These are phyloP conservation scores for Didymella segeticola DNA, from an alignment of 2,329 filamentous ascomycete species.

Conservation along the genomic window DNA sequence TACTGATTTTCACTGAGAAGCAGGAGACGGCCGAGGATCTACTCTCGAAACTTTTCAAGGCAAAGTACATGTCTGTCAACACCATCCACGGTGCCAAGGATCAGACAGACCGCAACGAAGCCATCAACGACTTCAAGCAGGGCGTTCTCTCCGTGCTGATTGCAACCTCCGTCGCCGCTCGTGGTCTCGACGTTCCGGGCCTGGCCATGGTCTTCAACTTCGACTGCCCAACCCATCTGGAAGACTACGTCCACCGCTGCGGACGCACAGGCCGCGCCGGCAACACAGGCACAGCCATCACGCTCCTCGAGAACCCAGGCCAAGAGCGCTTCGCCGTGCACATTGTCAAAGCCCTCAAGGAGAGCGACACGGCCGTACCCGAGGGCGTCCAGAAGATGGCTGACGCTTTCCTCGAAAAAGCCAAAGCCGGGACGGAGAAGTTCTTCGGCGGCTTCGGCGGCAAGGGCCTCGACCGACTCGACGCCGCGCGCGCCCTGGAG, in stretches of 20 bases:
- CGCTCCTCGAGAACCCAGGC: constrained; percentile 88
- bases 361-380: constrained; percentile 85
- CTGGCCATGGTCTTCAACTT: constrained; percentile 96
- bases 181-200: constrained; percentile 94
- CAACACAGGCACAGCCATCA: constrained; percentile 93
- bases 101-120: constrained; percentile 44
- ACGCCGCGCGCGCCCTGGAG: constrained; percentile 87
- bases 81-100: constrained; percentile 78
- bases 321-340: constrained; percentile 91
- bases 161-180: constrained; percentile 92
- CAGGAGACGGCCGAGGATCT: constrained; percentile 71
- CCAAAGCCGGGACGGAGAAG: constrained; percentile 91
- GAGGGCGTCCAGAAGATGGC: constrained; percentile 68
- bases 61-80: constrained; percentile 62
- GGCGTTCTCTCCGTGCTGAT: constrained; percentile 89
- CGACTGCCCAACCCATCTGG: constrained; percentile 89
- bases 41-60: constrained; percentile 39
- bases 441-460: constrained; percentile 87
- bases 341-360: constrained; percentile 88
- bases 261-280: constrained; percentile 94
- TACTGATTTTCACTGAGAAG: constrained; percentile 88
- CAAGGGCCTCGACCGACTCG: constrained; percentile 89
- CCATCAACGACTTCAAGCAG: constrained; percentile 55
- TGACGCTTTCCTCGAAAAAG: constrained; percentile 81
- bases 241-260: constrained; percentile 95